Base-by-base conservation (phyloP, 768 basidiomycete genomes). In the Lactarius hengduanensis region DNA sequence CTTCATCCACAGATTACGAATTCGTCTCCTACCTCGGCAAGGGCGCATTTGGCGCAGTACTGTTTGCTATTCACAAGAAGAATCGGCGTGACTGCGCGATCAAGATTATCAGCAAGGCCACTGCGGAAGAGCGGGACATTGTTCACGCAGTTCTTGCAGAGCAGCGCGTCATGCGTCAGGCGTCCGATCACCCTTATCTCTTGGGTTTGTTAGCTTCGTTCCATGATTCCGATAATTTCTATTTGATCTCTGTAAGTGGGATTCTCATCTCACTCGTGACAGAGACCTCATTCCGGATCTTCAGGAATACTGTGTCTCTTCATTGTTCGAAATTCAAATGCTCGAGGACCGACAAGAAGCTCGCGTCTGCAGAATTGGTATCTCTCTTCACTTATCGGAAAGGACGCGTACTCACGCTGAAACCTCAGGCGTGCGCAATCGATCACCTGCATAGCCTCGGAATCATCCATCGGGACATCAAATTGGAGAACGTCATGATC, bases 381-480 rank as follows among this genome's bases (percentile, higher is more conserved):
- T 76, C 67, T 34, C 22, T 10, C 38, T 30, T 13, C 28, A 55
- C 4, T 22, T 26, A 26, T 30, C 9, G 18, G 20, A 32, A 28
- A 38, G 15, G 1, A 32, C 30, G 28, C 50, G 43, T 36, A 47
- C 50, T 70, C 4, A 71, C 54, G 11, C 32, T 32, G 38, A 34
- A 10, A 30, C 16, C 70, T 4, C 54, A 72, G 61, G 67, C 66
- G 16, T 65, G 57, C 8, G 96, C 95, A 0, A 90, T 98, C 13
- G 90, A 90, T 22, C 94, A 94, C 76, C 83, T 97, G 18, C 97
- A 99, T 75, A 83, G 86, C 59, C 89, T 89, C 75, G 92, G 93
- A 58, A 92, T 98, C 71, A 92, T 98, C 3, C 97, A 99, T 75
- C 86, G 97, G 22, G 97, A 99, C 76, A 82, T 99, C 72, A 99